phyloP scores from a whole-genome alignment of 768 basidiomycete genomes.

The Polyporus arcularius region DNA sequence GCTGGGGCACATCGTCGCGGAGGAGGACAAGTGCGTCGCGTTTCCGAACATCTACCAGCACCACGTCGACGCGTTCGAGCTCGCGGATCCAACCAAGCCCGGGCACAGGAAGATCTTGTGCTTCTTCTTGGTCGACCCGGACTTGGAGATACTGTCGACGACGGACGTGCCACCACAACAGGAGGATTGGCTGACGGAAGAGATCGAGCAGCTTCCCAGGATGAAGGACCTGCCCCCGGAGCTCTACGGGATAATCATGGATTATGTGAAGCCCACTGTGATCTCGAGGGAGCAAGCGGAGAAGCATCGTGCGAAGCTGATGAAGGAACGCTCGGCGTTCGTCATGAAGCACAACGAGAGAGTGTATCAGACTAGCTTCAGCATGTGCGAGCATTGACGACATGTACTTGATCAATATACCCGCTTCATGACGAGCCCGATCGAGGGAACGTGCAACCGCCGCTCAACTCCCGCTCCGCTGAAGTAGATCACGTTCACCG shows the following conservation, averaged over 20 bases:
- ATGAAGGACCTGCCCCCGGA: conserved; percentile 19
- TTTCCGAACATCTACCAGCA: conserved; percentile 45
- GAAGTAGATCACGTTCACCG: conserved; percentile 30
- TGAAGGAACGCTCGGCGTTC: conserved; percentile 22
- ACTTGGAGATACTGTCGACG: conserved; percentile 31
- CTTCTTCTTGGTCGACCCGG: conserved; percentile 41
- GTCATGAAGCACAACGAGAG: conserved; percentile 12
- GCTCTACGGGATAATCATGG: conserved; percentile 21
- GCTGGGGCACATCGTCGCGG: conserved; percentile 33
- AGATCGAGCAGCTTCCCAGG: not conserved
- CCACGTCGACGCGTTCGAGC: conserved; percentile 36
- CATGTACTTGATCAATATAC: not conserved
- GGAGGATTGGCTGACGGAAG: conserved; percentile 23
- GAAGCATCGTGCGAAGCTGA: conserved; percentile 16
- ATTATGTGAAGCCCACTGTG: not conserved
- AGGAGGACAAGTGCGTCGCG: conserved; percentile 32
- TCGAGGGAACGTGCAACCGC: conserved; percentile 10
- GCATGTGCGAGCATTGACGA: conserved; percentile 39
- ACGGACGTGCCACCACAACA: conserved; percentile 37
- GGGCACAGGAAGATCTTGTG: conserved; percentile 42
- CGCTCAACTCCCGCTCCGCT: conserved; percentile 8
- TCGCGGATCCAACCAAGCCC: conserved; percentile 33
- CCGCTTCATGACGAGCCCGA: conserved; percentile 1
- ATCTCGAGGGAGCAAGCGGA: conserved; percentile 17
- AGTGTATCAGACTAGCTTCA: conserved; percentile 17